These are phyloP conservation scores for Ceratocystis smalleyi DNA, from an alignment of 2,329 filamentous ascomycete species.

Conservation along the genomic window DNA sequence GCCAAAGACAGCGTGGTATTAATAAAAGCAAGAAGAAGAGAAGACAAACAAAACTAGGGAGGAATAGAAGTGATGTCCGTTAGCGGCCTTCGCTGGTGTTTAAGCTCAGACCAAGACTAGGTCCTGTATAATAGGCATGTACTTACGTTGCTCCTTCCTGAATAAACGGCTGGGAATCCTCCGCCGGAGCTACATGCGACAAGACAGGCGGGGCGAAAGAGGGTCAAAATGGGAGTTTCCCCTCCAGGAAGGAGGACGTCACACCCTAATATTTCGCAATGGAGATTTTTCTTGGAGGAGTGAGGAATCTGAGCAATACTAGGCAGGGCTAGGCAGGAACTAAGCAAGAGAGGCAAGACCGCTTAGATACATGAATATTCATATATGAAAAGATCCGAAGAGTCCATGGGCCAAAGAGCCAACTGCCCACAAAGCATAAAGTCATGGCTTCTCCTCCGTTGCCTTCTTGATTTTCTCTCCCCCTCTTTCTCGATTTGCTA, in stretches of 20 bases:
- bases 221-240: background rate
- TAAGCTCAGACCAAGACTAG: background rate
- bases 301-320: background rate
- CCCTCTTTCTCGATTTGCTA: background rate
- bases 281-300: background rate
- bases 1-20: background rate
- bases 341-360: background rate
- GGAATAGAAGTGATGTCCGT: background rate
- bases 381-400: background rate
- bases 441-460: slow-evolving; percentile 3
- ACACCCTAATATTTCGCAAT: background rate
- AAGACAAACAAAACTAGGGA: background rate
- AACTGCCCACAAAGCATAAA: slow-evolving; percentile 5
- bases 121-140: background rate
- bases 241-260: slow-evolving; percentile 2
- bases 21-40: background rate
- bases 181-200: slow-evolving; percentile 2
- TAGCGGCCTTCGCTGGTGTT: background rate
- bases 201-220: background rate
- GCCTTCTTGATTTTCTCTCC: background rate
- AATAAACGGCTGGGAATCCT: background rate
- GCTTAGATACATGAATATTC: slow-evolving; percentile 7
- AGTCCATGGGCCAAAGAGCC: background rate
- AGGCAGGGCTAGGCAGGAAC: too few relatives aligned
- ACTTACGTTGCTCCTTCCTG: background rate